These are phyloP conservation scores for Neofusicoccum kwambonambiense DNA, from an alignment of 2,329 filamentous ascomycete genomes.

Conservation along the genomic window DNA sequence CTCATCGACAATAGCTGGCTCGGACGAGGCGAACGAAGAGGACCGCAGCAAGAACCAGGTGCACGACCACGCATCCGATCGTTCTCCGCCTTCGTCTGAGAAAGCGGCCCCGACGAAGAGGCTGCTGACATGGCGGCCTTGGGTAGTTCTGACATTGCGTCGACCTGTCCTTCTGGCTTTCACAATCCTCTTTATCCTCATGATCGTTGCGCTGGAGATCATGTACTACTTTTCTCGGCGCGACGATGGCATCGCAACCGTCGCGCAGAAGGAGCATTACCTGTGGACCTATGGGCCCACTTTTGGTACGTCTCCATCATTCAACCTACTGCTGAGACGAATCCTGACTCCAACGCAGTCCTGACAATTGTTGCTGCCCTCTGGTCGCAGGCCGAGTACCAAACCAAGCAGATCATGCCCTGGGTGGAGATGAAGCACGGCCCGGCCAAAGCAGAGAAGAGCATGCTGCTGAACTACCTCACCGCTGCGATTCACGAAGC, in stretches of 20 bases:
- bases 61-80: neutral
- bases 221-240: neutral
- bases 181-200: too few relatives aligned
- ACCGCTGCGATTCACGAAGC: neutral
- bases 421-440: neutral
- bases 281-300: neutral
- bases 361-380: neutral
- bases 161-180: too few relatives aligned
- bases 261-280: neutral
- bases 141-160: too few relatives aligned
- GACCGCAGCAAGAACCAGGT: neutral
- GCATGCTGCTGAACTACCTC: constrained; percentile 1
- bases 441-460: neutral
- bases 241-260: neutral
- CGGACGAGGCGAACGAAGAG: neutral
- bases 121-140: too few relatives aligned
- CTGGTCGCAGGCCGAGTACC: neutral
- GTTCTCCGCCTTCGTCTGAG: neutral
- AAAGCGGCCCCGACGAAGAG: too few relatives aligned
- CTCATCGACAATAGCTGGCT: neutral
- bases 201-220: neutral
- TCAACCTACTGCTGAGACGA: too few relatives aligned
- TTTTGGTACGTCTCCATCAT: neutral
- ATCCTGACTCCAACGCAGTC: neutral
- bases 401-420: neutral